Evolutionary conservation across 352 stramenopile species (phyloP).

Genomic region (Peronospora farinosa): DNA sequence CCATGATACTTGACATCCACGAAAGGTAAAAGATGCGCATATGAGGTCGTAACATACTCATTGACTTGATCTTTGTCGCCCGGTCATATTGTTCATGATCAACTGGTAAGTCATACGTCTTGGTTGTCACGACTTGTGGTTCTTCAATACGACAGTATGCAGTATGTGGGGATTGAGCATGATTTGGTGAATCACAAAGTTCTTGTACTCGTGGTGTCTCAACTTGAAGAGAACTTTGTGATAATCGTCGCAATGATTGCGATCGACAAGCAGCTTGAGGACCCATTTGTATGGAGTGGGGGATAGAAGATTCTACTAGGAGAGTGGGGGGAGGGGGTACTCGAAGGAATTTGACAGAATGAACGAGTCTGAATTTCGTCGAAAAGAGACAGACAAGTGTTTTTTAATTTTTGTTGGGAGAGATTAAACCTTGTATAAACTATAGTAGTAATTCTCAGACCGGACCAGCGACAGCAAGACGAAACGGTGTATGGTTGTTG

Average conservation of each 20-base stretch:
- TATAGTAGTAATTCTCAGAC: background rate
- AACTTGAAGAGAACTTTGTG: slow-evolving; percentile 18
- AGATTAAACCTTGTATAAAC: background rate
- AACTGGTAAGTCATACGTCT: slow-evolving; percentile 43
- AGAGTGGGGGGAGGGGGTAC: too few species aligned
- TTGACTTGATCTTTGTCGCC: slow-evolving; percentile 71
- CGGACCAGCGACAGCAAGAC: slow-evolving; percentile 3
- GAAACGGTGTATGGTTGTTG: background rate
- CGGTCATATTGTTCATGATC: slow-evolving; percentile 56
- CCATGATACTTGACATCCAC: slow-evolving; percentile 89
- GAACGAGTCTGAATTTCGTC: background rate
- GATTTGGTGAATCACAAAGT: slow-evolving; percentile 17
- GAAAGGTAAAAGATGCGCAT: slow-evolving; percentile 92
- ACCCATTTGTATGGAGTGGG: background rate
- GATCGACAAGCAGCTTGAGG: background rate
- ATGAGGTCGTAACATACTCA: slow-evolving; percentile 82
- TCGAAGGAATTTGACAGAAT: slow-evolving; percentile 16
- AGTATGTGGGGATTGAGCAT: slow-evolving; percentile 15
- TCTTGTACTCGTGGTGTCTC: slow-evolving; percentile 20
- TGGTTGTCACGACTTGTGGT: slow-evolving; percentile 15
- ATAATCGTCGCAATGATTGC: slow-evolving; percentile 8
- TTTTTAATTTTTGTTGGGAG: too few species aligned
- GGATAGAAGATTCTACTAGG: too few species aligned
- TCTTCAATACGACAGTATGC: slow-evolving; percentile 25
- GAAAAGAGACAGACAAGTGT: too few species aligned